Evolutionary conservation across 345 rosid species (phyloP), one percentile per base, ranked within the genome.

Genomic region (Salix exigua): DNA sequence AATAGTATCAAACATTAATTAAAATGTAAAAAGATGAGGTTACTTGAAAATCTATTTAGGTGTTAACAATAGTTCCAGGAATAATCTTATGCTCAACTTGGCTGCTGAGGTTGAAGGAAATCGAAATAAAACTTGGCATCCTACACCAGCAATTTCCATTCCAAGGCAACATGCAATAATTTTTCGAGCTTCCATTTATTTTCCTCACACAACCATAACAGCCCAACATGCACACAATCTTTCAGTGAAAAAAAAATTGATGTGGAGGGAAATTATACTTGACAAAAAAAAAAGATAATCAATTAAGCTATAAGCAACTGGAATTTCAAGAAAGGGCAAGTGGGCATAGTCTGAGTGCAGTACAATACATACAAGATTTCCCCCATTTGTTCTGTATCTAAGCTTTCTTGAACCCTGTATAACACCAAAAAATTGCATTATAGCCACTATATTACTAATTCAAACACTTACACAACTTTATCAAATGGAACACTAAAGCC

Each of bases 371-470:
- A 96, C 98, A 44, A 58, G 74, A 96, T 89, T 60, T 82, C 91
- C 65, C 87, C 96, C 70, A 85, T 81, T 88, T 96, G 98, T 75
- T 86, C 96, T 30, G 91, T 83, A 77, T 93, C 99, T 69, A 87
- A 70, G 72, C 86, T 86, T 77, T 90, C 99, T 40, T 91, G 94
- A 73, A 93, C 86, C 99, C 99, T 95, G 75, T 75, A 83, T 23
- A 82, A 73, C 62, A 55, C 10, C 10, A 62, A 35, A 79, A 72
- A 78, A 73, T 8, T 33, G 30, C 30, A 81, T 74, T 13, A 73
- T 50, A 23, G 63, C 31, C 46, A 65, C 64, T 76, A 55, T 14
- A 82, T 42, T 13, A 50, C 58, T 64, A 68, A 25, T 66, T 7
- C 66, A 66, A 66, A 65, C 62, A 17, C 33, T 1, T 53, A 55